Base-by-base conservation (phyloP, 208 protist species). In the Acanthamoeba triangularis region DNA sequence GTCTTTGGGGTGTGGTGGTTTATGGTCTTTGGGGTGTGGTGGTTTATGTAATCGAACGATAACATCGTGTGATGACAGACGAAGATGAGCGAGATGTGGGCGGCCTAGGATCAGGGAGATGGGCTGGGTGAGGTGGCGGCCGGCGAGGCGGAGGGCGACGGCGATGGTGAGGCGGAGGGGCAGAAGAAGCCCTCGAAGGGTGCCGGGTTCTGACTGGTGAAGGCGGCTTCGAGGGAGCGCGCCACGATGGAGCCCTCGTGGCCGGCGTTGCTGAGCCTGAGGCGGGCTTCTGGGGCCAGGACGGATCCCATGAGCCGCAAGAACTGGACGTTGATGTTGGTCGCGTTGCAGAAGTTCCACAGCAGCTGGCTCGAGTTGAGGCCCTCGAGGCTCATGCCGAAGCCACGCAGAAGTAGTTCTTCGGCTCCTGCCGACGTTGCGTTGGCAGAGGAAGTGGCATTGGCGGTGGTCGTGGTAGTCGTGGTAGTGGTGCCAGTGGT, bases 291-390 rank as follows among this genome's bases (percentile, higher is more conserved):
- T 1, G 76, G 76, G 18, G 76, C 76, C 16, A 85, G 47, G 76
- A 85, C 23, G 2, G 76, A 85, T 1, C 76, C 76, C 18, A 56
- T 28, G n/a, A 85, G 8, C 23, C 76, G 37, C 8, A 56, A 2
- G 28, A 85, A 59, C 44, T 56, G 18, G 20, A 85, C 47, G 47
- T n/a, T 28, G 44, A 85, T 85, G 20, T 59, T n/a, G 76, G 76
- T 85, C 8, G 76, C 76, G 30, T 85, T 56, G 76, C 76, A 85
- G 76, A 85, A 85, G 76, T 85, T 85, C 76, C 76, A 85, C 47
- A 85, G 18, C 44, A 85, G 23, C 44, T 56, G 76, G 76, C 44
- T 85, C 44, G 76, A 28, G 76, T 78, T 78, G n/a, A 47, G n/a
- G n/a, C 69, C 69, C 16, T 28, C 33, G 69, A 78, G 25, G 69